phyloP scores from a whole-genome alignment of 2,329 filamentous ascomycete genomes.

The Exophiala mesophila region DNA sequence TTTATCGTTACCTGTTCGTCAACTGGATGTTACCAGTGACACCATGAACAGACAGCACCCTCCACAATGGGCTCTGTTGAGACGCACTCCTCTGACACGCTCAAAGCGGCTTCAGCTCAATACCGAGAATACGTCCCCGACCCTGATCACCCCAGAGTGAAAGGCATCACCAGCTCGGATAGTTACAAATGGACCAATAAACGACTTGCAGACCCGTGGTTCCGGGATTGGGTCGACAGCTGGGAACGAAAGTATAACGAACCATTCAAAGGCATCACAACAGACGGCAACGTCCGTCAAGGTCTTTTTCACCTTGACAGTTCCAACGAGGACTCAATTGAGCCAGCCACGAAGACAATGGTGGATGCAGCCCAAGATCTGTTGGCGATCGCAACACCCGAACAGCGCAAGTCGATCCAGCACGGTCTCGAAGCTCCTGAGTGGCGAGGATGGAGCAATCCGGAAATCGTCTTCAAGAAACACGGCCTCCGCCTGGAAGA shows the following conservation, averaged over 20 bases:
- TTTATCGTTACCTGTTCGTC: no score
- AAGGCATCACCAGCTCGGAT: conserved; percentile 7
- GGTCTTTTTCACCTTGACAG: background rate
- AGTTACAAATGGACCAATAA: conserved; percentile 9
- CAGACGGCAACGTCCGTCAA: background rate
- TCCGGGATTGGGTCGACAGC: conserved; percentile 1
- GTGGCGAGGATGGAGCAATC: conserved; percentile 7
- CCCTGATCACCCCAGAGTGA: background rate
- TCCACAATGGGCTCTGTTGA: no score
- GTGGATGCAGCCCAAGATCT: background rate
- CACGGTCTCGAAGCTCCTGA: conserved; percentile 1
- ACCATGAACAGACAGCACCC: no score
- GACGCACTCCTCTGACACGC: no score
- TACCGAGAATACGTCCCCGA: conserved; percentile 11
- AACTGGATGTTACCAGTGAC: no score
- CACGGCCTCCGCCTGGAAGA: conserved; percentile 8
- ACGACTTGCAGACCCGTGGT: conserved; percentile 6
- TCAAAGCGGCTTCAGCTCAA: no score
- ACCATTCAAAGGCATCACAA: conserved; percentile 8
- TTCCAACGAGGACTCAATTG: background rate
- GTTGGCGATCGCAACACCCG: background rate
- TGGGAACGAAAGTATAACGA: conserved; percentile 3
- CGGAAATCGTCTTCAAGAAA: conserved; percentile 1
- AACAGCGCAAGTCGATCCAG: background rate
- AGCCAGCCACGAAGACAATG: background rate